These are phyloP conservation scores for Viridothelium virens DNA, from an alignment of 495 filamentous ascomycete species.

Conservation along the genomic window DNA sequence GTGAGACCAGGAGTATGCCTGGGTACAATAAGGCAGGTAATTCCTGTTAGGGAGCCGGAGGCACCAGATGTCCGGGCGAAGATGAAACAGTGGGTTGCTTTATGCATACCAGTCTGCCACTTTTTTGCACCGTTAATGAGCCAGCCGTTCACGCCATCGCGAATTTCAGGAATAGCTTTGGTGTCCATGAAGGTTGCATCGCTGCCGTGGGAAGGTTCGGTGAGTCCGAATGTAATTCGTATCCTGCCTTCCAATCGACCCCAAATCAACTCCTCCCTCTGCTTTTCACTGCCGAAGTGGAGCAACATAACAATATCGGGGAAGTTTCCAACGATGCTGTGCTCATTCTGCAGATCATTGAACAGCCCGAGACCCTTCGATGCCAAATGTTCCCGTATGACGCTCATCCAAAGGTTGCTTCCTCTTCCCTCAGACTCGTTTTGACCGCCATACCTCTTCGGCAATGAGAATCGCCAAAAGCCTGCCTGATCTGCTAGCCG, in stretches of 20 bases:
- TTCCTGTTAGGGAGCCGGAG: slow-evolving; percentile 43
- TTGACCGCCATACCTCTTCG: slow-evolving; percentile 48
- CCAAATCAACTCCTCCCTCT: slow-evolving; percentile 44
- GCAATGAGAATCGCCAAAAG: slow-evolving; percentile 50
- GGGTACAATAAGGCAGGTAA: slow-evolving; percentile 52
- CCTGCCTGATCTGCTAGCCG: slow-evolving; percentile 46
- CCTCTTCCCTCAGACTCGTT: slow-evolving; percentile 32
- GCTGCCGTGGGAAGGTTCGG: slow-evolving; percentile 53
- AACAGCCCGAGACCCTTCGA: slow-evolving; percentile 50
- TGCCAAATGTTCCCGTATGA: slow-evolving; percentile 50
- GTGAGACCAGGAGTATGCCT: slow-evolving; percentile 39
- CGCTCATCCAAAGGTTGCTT: slow-evolving; percentile 53
- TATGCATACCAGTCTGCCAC: slow-evolving; percentile 55
- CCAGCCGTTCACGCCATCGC: slow-evolving; percentile 39
- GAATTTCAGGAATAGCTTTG: slow-evolving; percentile 33
- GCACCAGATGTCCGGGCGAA: slow-evolving; percentile 48
- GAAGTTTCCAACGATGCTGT: slow-evolving; percentile 52
- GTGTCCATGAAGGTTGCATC: slow-evolving; percentile 54
- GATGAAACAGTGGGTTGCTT: slow-evolving; percentile 50
- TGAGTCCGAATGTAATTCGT: slow-evolving; percentile 50
- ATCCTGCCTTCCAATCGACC: slow-evolving; percentile 44
- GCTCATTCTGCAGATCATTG: slow-evolving; percentile 57
- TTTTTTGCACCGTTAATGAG: slow-evolving; percentile 50
- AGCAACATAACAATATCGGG: slow-evolving; percentile 51
- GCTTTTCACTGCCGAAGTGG: slow-evolving; percentile 45